phyloP scores from a whole-genome alignment of 2,329 filamentous ascomycete species.

The Pseudophaeomoniella oleicola region DNA sequence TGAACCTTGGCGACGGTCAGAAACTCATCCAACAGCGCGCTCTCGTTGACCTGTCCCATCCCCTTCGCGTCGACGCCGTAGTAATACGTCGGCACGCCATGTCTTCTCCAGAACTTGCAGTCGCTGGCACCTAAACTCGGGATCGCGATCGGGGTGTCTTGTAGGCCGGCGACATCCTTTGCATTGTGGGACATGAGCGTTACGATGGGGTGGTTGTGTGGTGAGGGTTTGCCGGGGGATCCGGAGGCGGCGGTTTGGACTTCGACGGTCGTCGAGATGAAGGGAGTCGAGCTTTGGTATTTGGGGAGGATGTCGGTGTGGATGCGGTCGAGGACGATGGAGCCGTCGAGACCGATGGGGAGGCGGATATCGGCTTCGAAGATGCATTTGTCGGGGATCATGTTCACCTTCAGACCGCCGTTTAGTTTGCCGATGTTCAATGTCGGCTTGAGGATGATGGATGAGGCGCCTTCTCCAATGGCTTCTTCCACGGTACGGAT shows the following conservation, averaged over 20 bases:
- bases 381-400: slow-evolving; percentile 22
- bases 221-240: slow-evolving; percentile 9
- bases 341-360: slow-evolving; percentile 21
- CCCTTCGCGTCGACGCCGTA: slow-evolving; percentile 18
- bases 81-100: slow-evolving; percentile 21
- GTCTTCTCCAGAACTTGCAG: slow-evolving; percentile 25
- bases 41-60: slow-evolving; percentile 5
- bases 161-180: slow-evolving; percentile 10
- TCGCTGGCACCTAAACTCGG: slow-evolving; percentile 25
- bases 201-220: slow-evolving; percentile 19
- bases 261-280: slow-evolving; percentile 18
- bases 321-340: slow-evolving; percentile 16
- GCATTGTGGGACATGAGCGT: slow-evolving; percentile 14
- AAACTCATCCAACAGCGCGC: slow-evolving; percentile 4
- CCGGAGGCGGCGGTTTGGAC: slow-evolving; percentile 19
- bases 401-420: slow-evolving; percentile 28
- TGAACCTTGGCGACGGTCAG: slow-evolving; percentile 3
- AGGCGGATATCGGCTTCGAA: slow-evolving; percentile 27
- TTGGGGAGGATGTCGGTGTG: slow-evolving; percentile 11
- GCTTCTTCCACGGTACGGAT: slow-evolving; percentile 17
- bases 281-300: slow-evolving; percentile 14
- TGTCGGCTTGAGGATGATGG: slow-evolving; percentile 19
- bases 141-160: slow-evolving; percentile 16
- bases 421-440: slow-evolving; percentile 27
- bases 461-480: slow-evolving; percentile 21